Base-by-base conservation (phyloP, 73 alveolate genomes). In the Symbiodinium natans region DNA sequence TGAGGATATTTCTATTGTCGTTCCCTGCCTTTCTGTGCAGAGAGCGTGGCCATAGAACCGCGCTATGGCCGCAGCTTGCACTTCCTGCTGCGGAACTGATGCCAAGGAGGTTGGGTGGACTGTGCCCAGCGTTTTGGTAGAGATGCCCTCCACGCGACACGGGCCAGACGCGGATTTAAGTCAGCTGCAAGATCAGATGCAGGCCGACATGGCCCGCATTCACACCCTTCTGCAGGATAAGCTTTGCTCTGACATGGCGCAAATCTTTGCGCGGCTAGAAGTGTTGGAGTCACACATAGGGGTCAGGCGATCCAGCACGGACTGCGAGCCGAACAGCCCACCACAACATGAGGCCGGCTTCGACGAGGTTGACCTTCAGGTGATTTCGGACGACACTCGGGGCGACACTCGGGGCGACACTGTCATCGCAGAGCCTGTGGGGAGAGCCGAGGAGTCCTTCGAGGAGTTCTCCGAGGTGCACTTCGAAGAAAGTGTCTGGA, bases 401-500 rank as follows among this genome's bases (percentile, higher is more conserved):
- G 71, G 17, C 71, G 17, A 11, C 15, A 52, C 0, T 23, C 71
- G 7, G n/a, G n/a, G n/a, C n/a, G n/a, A n/a, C n/a, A n/a, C n/a
- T n/a, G n/a, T n/a, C n/a, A n/a, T n/a, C n/a, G n/a, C n/a, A n/a
- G n/a, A n/a, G n/a, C n/a, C n/a, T n/a, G n/a, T n/a, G n/a, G n/a
- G n/a, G n/a, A n/a, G n/a, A n/a, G n/a, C 15, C 3, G 71, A 52
- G n/a, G 71, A 52, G 71, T 21, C 15, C 1, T 52, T 52, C 27
- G 71, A 52, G 71, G 71, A 52, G 71, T 52, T 52, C 23, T 52
- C 71, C 23, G 71, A 86, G 29, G 94, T 86, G 41, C 94, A 36
- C 31, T 86, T 86, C 38, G 80, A 33, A 11, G 94, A 86, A 43
- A 86, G 94, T 43, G 94, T 77, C 54, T 86, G 94, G 94, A 86